Percentiles rank a stretch among this genome's conserved stretches.
Evolutionary conservation across 192 early-diverging fungal species (phyloP).

Genomic region (Dissophora globulifera): DNA sequence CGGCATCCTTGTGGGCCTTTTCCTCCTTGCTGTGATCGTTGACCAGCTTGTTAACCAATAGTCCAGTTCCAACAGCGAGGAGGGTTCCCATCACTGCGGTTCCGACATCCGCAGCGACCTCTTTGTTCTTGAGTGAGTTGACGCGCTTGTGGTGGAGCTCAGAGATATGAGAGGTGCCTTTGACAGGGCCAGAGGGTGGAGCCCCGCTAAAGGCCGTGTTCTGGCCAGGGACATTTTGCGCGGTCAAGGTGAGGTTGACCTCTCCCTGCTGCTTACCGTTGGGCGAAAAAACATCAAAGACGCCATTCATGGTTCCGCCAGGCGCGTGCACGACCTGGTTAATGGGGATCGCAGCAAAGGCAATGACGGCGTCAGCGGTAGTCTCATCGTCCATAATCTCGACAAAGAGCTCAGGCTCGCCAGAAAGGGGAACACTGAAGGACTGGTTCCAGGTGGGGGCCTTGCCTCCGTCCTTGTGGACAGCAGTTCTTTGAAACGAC

Average conservation of each 20-base stretch:
- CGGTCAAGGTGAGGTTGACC: constrained; percentile 54
- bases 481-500: constrained; percentile 60
- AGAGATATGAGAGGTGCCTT: constrained; percentile 49
- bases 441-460: constrained; percentile 62
- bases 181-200: constrained; percentile 12
- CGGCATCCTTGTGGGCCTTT: constrained; percentile 23
- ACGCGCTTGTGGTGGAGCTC: constrained; percentile 53
- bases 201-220: not conserved
- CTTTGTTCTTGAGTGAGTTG: constrained; percentile 57
- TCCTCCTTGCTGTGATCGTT: constrained; percentile 52
- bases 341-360: constrained; percentile 62
- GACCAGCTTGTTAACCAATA: constrained; percentile 56
- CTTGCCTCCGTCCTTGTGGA: constrained; percentile 61
- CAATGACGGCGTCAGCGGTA: constrained; percentile 55
- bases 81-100: constrained; percentile 51
- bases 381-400: constrained; percentile 61
- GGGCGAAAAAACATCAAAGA: constrained; percentile 56
- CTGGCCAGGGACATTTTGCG: constrained; percentile 55
- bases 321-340: constrained; percentile 58
- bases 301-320: constrained; percentile 53
- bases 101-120: constrained; percentile 50
- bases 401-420: constrained; percentile 57
- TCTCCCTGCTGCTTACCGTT: constrained; percentile 55
- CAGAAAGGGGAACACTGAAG: constrained; percentile 58
- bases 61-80: constrained; percentile 56